Evolutionary conservation across 106 monocot genomes (phyloP).

Genomic region (Gastrodia elata): DNA sequence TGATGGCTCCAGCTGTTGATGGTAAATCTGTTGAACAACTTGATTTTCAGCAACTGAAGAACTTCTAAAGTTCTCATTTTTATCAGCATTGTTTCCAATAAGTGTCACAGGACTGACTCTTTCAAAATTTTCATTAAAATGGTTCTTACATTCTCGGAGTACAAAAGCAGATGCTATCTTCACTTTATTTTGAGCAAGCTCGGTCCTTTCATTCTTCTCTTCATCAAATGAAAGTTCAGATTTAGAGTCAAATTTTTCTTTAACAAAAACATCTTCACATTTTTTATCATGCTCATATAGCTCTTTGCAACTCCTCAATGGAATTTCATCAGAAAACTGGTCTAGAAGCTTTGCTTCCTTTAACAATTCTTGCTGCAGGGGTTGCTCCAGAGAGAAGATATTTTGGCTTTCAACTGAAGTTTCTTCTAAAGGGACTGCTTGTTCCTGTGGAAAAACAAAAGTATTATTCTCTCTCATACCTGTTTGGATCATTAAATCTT

Average conservation of each 20-base stretch:
- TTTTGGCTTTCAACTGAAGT: conserved; percentile 11
- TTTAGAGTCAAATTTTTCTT: background rate
- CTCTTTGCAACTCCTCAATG: conserved; percentile 6
- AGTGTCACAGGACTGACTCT: conserved; percentile 1
- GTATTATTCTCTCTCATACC: conserved; percentile 16
- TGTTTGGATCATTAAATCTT: conserved; percentile 1
- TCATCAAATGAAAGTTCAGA: conserved; percentile 1
- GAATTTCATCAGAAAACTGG: conserved; percentile 9
- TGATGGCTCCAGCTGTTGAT: conserved; percentile 17
- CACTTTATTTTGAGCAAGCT: background rate
- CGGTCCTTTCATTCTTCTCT: conserved; percentile 8
- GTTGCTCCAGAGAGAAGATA: background rate
- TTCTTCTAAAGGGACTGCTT: conserved; percentile 7
- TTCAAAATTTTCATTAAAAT: background rate
- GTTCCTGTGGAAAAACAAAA: conserved; percentile 6
- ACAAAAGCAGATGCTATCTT: background rate
- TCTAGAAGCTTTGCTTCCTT: conserved; percentile 10
- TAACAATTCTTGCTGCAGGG: conserved; percentile 8
- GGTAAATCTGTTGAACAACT: conserved; percentile 1
- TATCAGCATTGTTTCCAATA: background rate
- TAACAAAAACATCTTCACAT: background rate
- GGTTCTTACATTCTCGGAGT: no score
- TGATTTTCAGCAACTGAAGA: background rate
- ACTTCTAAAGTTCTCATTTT: conserved; percentile 10
- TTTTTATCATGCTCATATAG: conserved; percentile 13